A percentile compares a stretch with the other conserved stretches of the same genome.
Conservation (phyloP, 257 asterid genomes). For the Anisodus tanguticus region DNA sequence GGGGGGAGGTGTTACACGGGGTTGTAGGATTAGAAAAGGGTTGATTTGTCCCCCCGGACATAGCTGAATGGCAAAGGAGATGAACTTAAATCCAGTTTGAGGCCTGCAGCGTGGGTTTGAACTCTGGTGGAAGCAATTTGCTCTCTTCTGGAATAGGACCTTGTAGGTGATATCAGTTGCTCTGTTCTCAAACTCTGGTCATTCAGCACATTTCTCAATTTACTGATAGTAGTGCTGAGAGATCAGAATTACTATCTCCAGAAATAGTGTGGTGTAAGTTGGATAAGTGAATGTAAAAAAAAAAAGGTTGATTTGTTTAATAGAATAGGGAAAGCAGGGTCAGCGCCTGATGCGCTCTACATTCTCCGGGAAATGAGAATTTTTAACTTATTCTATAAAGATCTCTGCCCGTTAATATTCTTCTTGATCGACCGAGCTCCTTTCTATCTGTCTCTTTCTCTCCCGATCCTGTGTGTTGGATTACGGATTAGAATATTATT, state of each 20-base stretch:
- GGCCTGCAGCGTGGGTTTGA: too few species aligned
- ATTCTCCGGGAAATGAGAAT: conserved; percentile 70
- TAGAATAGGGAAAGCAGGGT: conserved; percentile 49
- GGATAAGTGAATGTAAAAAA: too few species aligned
- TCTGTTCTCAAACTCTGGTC: too few species aligned
- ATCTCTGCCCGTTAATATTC: conserved; percentile 38
- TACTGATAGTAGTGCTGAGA: too few species aligned
- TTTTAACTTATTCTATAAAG: conserved; percentile 48
- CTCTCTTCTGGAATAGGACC: too few species aligned
- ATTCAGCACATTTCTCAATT: too few species aligned
- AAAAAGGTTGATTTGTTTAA: conserved; percentile 33
- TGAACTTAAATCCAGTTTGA: too few species aligned
- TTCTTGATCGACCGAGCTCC: background rate
- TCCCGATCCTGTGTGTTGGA: conserved; percentile 40
- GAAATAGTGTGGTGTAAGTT: too few species aligned
- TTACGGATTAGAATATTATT: conserved; percentile 26
- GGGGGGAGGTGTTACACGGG: background rate
- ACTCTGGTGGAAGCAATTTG: too few species aligned
- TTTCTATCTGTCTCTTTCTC: conserved; percentile 6
- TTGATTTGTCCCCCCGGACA: background rate
- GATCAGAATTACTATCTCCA: too few species aligned
- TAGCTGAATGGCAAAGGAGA: too few species aligned
- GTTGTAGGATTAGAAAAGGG: conserved; percentile 5
- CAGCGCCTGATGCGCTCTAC: conserved; percentile 99
- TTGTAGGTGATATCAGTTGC: too few species aligned